phyloP scores from a whole-genome alignment of 129 eudicot genomes.

The Cynara cardunculus region DNA sequence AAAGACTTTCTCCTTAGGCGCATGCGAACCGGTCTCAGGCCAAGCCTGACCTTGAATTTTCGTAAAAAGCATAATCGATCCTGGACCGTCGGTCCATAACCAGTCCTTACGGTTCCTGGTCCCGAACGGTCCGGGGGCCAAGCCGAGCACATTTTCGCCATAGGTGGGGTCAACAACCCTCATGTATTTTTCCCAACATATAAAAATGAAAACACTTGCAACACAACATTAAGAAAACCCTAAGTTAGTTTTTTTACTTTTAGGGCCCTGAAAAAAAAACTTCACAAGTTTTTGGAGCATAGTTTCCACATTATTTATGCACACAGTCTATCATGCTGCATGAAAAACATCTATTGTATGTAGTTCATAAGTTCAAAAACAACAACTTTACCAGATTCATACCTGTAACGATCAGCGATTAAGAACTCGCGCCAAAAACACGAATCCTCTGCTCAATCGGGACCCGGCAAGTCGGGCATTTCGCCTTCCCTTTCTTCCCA shows the following conservation, averaged over 20 bases:
- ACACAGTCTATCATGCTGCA: neutral
- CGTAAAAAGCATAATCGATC: too few species aligned
- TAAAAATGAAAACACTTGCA: too few species aligned
- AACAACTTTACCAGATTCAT: neutral
- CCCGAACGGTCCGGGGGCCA: too few species aligned
- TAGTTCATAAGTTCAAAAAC: neutral
- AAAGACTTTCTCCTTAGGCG: too few species aligned
- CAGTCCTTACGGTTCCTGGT: too few species aligned
- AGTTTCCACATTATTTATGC: neutral
- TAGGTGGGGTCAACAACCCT: too few species aligned
- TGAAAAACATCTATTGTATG: neutral
- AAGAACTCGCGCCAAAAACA: constrained; percentile 19
- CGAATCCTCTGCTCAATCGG: constrained; percentile 19
- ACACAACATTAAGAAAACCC: neutral
- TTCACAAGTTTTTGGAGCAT: neutral
- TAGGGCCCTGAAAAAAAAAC: neutral
- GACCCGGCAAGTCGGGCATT: constrained; percentile 11
- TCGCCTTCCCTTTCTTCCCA: constrained; percentile 7
- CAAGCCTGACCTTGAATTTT: too few species aligned
- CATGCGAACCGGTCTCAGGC: too few species aligned
- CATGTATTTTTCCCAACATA: too few species aligned
- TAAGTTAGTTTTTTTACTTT: neutral
- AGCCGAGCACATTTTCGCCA: too few species aligned
- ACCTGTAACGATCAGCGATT: neutral
- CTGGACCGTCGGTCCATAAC: too few species aligned